Base-by-base conservation (phyloP, 441 rosid genomes). In the Erodium chrysanthum region DNA sequence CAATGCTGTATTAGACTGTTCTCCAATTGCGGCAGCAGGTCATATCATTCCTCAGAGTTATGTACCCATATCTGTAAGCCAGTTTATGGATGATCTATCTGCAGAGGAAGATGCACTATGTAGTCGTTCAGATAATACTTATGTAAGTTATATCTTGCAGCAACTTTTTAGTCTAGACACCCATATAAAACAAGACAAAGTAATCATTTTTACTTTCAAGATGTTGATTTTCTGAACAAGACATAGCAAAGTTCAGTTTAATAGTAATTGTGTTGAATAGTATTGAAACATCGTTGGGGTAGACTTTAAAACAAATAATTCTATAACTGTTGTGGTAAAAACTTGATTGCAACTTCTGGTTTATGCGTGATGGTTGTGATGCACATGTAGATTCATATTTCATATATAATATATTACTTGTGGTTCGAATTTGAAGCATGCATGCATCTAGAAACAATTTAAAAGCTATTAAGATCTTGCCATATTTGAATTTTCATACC, bases 21-120 rank as follows among this genome's bases (percentile, higher is more conserved):
- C 96, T 71, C 98, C 91, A 46, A 81, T 93, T 80, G 88, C 87
- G 58, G 92, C 97, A 17, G 98, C 94, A 63, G 96, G 98, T 75
- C 97, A 93, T 81, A 82, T 86, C 66, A 88, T 88, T 80, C 92
- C 96, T 33, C 98, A 88, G 27, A 86, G 91, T 79, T 90, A 84
- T 81, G 95, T 86, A 63, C 96, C 95, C 58, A 82, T 93, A 76
- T 90, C 98, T 61, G 97, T 88, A 48, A 93, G 96, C 83, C 97
- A 93, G 77, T 93, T 90, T 81, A 87, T 93, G 98, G 97, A 90
- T 74, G 95, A 93, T 74, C 97, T 93, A 74, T 86, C 96, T 73
- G 92, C 96, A 12, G 98, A 90, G 85, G 95, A 90, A 81, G 95
- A 86, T 69, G 84, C 75, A 62, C 66, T 74, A 77, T 81, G 86